Evolutionary conservation across 2,329 filamentous ascomycete genomes (phyloP), one percentile per base, ranked within the genome.

Genomic region (Penicillium sp.): DNA sequence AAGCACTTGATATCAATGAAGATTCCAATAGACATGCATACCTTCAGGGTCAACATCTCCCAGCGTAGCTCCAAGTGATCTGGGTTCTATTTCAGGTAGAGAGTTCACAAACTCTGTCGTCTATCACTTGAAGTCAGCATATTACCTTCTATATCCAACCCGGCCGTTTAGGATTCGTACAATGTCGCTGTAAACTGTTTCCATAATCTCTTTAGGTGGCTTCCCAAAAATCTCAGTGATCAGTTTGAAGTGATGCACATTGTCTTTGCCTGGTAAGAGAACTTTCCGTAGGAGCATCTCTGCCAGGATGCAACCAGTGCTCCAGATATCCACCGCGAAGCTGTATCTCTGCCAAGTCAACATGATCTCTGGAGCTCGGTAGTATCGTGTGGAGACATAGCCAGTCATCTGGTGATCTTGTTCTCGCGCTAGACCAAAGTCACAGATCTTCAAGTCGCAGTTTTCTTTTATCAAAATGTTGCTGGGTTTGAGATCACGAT

Each of bases 261-360:
- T 94, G 71, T 97, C 94, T 79, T 97, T 97, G 72, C 94, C 94
- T 0, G 94, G 94, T 81, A 97, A 97, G 32, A 97, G 79, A 35
- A 93, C 93, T 79, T 96, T 97, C 70, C 93, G 93, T 78, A 96
- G 91, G 54, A 97, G 84, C 93, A 97, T 97, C 79, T 97, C 93
- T 41, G 93, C 93, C 66, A 97, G 96, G 72, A 97, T 97, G 77
- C 93, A 97, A 55, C 93, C 93, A n/a, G 91, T 92, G 72, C 93
- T 97, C 93, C 93, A 97, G 71, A 97, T 96, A 73, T 97, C 93
- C 55, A 97, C 93, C 77, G 97, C 93, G 42, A 97, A 86, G 66
- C 97, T 93, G 78, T 97, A 97, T 79, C 97, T 97, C 80, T 97
- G 93, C 94, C 94, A 97, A 62, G 93, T 97, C 72, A 97, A 90